Evolutionary conservation across 208 protist species (phyloP).

Genomic region (Naegleria gruberi): DNA sequence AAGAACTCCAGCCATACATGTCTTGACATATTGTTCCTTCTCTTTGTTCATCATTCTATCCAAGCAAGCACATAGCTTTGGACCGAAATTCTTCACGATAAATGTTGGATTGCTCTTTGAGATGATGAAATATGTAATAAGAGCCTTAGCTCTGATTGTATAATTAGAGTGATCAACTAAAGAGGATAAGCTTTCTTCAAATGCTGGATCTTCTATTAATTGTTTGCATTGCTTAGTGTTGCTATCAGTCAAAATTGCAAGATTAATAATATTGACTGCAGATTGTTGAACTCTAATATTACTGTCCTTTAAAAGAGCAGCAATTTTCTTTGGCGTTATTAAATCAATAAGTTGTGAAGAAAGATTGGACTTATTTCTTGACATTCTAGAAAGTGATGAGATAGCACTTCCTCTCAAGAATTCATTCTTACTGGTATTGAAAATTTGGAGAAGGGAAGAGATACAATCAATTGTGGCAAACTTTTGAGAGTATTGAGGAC

Average conservation of each 20-base stretch:
- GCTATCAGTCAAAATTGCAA: neutral
- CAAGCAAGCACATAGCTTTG: neutral
- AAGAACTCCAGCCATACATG: neutral
- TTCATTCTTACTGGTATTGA: constrained; percentile 44
- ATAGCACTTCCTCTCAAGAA: constrained; percentile 67
- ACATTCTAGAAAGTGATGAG: constrained; percentile 62
- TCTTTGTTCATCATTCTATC: neutral
- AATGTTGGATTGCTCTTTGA: neutral
- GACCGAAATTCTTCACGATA: neutral
- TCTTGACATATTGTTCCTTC: neutral
- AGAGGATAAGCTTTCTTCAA: neutral
- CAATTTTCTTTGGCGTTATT: constrained; percentile 46
- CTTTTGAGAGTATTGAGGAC: constrained; percentile 19
- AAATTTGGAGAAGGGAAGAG: constrained; percentile 55
- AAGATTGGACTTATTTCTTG: constrained; percentile 57
- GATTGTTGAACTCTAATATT: constrained; percentile 54
- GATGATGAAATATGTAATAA: neutral
- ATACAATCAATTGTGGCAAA: constrained; percentile 55
- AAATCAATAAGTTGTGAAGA: constrained; percentile 48
- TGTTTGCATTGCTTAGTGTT: neutral
- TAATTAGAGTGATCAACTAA: neutral
- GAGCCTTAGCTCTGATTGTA: neutral
- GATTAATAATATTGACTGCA: constrained; percentile 26
- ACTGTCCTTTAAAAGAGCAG: constrained; percentile 39
- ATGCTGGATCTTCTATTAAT: neutral